Conservation (phyloP, 1,284 basidiomycete genomes). For the Leccinum subatratum region DNA sequence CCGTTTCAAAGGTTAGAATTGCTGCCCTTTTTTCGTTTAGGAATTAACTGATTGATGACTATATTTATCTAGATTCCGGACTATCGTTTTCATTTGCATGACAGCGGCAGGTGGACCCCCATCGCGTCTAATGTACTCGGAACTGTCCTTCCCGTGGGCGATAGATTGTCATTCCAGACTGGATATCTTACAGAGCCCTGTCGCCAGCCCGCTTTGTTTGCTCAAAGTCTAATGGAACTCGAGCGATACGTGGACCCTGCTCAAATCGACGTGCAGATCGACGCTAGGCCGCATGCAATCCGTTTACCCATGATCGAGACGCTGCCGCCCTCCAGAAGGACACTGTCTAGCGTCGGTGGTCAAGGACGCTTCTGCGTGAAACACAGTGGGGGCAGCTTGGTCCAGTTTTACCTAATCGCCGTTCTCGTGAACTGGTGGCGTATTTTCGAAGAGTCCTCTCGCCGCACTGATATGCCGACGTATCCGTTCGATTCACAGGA, state of each 20-base stretch:
- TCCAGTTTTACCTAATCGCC: conserved; percentile 44
- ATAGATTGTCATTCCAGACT: conserved; percentile 43
- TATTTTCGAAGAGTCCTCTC: conserved; percentile 47
- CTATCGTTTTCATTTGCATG: conserved; percentile 51
- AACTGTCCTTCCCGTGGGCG: conserved; percentile 46
- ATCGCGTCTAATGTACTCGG: conserved; percentile 59
- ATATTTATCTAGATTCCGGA: conserved; percentile 47
- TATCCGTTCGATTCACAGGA: conserved; percentile 57
- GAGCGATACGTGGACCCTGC: too few species aligned
- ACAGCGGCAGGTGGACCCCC: conserved; percentile 36
- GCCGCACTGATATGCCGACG: conserved; percentile 46
- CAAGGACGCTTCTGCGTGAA: conserved; percentile 42
- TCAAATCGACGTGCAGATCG: too few species aligned
- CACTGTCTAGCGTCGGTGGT: conserved; percentile 46
- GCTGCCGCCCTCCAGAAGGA: conserved; percentile 26
- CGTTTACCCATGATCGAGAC: too few species aligned
- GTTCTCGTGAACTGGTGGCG: conserved; percentile 49
- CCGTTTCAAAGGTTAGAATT: conserved; percentile 48
- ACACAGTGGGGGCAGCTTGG: conserved; percentile 42
- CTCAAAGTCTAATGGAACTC: conserved; percentile 26
- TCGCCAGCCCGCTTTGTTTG: too few species aligned
- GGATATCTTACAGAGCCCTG: conserved; percentile 42
- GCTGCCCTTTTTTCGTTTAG: conserved; percentile 2
- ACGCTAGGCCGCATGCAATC: too few species aligned
- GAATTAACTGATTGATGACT: conserved; percentile 5